These are phyloP conservation scores for Volvox reticuliferus DNA, from an alignment of 139 green algal species.

Conservation along the genomic window DNA sequence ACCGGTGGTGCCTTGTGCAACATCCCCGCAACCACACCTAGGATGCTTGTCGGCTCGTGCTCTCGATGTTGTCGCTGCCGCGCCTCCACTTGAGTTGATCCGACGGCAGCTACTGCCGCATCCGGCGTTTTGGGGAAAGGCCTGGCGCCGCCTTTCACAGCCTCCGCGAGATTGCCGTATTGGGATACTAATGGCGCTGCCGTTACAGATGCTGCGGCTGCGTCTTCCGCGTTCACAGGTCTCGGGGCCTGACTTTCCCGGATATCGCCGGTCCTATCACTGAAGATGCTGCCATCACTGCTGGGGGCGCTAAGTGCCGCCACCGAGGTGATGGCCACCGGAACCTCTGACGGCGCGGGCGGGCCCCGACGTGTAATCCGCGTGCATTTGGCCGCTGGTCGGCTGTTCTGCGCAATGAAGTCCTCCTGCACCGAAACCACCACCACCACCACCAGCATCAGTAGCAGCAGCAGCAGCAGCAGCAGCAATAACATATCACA, in stretches of 20 bases:
- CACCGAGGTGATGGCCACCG: no score
- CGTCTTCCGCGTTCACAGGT: not conserved
- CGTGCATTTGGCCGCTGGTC: not conserved
- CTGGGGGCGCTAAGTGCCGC: not conserved
- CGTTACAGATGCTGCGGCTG: not conserved
- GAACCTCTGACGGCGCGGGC: not conserved
- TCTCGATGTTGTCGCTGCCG: not conserved
- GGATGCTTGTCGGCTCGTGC: slow-evolving; percentile 32
- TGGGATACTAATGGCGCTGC: no score
- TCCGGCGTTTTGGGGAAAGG: no score
- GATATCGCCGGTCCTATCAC: not conserved
- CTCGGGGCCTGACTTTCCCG: no score
- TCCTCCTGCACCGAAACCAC: slow-evolving; percentile 10
- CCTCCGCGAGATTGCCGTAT: no score
- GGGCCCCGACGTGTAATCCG: not conserved
- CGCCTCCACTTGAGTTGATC: not conserved
- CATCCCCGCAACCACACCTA: not conserved
- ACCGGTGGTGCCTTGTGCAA: no score
- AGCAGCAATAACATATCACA: no score
- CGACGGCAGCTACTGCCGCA: not conserved
- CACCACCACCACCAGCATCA: no score
- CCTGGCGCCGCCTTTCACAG: no score
- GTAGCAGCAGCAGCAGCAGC: no score
- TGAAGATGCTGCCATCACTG: not conserved
- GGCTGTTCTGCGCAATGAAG: slow-evolving; percentile 1